Base-by-base conservation (phyloP, 2,329 filamentous ascomycete species). In the Hypoxylon sp. region DNA sequence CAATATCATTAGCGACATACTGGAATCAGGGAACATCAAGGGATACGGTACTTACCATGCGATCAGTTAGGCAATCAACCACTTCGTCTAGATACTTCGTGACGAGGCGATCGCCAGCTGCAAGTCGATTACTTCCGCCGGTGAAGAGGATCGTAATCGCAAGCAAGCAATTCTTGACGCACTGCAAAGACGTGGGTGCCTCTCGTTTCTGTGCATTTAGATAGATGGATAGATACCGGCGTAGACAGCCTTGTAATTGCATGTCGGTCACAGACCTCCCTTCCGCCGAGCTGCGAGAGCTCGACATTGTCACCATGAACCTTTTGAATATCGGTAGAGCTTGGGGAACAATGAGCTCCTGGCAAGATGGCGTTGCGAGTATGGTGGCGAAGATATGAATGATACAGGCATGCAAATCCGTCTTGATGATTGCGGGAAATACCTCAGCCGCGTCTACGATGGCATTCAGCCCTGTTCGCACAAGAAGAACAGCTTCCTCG, bases 371-470 rank as follows among this genome's bases (percentile, higher is more conserved):
- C 0, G 94, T 98, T 13, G 93, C 92, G 11, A 99, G 87, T 64
- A 97, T 96, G 0, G 94, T 97, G 60, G 93, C 92, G 77, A 98
- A 98, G 61, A 98, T 97, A 82, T 99, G 95, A 55, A 99, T 88
- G 73, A 98, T 97, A 77, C 95, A 98, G 42, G 96, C 95, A 77
- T 98, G 94, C 6, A 99, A 86, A 79, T 99, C 96, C 8, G 94
- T 95, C 78, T 96, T 96, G 83, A 99, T 99, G 75, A 99, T 95
- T 1, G 93, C 90, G 0, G 97, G 97, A 81, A 99, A 99, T 14
- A 98, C 94, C 69, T 97, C 93, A 6, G 96, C 95, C 0, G 96
- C 95, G 77, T 98, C 94, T 2, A 98, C 96, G 1, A 99, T 88
- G 1, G 96, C 93, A 66, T 95, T 92, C 1, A 99, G 85, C 0